These are phyloP conservation scores for Pilobolus umbonatus DNA, from an alignment of 192 early-diverging fungal species.

Conservation along the genomic window DNA sequence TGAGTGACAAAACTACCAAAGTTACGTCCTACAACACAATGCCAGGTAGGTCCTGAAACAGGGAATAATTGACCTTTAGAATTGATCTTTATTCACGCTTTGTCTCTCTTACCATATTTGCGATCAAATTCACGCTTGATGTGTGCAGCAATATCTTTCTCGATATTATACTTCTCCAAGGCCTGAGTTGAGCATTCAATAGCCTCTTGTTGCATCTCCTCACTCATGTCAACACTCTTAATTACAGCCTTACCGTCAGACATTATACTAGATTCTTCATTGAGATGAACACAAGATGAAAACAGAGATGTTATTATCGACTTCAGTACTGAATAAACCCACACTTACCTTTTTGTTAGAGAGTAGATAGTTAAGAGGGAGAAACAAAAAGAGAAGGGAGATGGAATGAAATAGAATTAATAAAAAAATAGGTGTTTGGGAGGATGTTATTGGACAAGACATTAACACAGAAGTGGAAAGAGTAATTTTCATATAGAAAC, in stretches of 20 bases:
- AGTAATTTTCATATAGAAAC: too few species aligned
- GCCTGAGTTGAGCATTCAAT: slow-evolving; percentile 83
- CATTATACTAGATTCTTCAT: too few species aligned
- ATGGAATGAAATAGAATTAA: background rate
- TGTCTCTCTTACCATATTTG: slow-evolving; percentile 62
- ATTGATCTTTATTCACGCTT: background rate
- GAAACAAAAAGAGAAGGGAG: background rate
- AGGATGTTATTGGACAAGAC: too few species aligned
- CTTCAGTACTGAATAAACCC: background rate
- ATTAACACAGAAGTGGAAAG: too few species aligned
- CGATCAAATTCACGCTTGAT: slow-evolving; percentile 99
- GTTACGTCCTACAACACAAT: slow-evolving; percentile 97
- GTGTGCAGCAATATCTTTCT: slow-evolving; percentile 97
- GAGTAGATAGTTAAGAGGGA: too few species aligned
- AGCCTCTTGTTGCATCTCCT: slow-evolving; percentile 94
- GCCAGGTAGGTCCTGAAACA: slow-evolving; percentile 82
- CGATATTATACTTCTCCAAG: slow-evolving; percentile 89
- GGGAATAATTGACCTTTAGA: background rate
- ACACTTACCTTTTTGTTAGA: too few species aligned
- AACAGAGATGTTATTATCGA: too few species aligned
- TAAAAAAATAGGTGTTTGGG: background rate
- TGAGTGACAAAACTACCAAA: slow-evolving; percentile 99
- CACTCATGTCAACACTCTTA: slow-evolving; percentile 98
- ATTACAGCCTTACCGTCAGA: slow-evolving; percentile 82
- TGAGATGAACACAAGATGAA: too few species aligned